Evolutionary conservation across 2,329 filamentous ascomycete genomes (phyloP), one percentile per base, ranked within the genome.

Genomic region (Colletotrichum sp.): DNA sequence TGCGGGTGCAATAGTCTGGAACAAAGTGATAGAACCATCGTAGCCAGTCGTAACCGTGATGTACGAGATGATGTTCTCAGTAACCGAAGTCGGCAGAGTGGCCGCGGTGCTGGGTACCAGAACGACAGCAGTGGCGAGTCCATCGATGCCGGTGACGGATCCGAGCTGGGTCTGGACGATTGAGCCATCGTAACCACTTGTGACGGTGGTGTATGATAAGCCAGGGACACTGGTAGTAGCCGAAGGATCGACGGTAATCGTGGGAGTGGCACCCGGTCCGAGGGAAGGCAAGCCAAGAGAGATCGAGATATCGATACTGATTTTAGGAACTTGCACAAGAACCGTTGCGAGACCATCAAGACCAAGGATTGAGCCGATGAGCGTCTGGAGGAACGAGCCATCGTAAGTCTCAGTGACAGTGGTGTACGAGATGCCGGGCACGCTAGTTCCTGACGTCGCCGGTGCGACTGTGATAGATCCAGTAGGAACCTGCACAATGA

Each of bases 21-120:
- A 44, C n/a, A 72, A 24, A 4, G 72, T 68, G 10, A 36, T 30
- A 2, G 62, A 59, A 5, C 72, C 72, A n/a, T 5, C n/a, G n/a
- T 75, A 75, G 13, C 30, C 55, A 8, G 72, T 75, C 7, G 72
- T 72, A 24, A 75, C 55, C 3, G 72, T 75, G 32, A 75, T 68
- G 39, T 75, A 75, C 18, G 72, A 75, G 16, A 72, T 44, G 15
- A 72, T 55, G 52, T 59, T 49, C 68, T 72, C 59, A 4, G 69
- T 72, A 21, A 68, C 55, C 4, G 72, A 72, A 26, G 62, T n/a
- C 7, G 60, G n/a, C 4, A 62, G n/a, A 18, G 13, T 24, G 2
- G 21, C 52, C 9, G 36, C 16, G 8, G 52, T 28, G 10, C 60
- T 39, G 13, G 72, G 72, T 12, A 59, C 49, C 3, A 65, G 60